Evolutionary conservation across 352 stramenopile genomes (phyloP), one percentile per base, ranked within the genome.

Genomic region (Pythium brachiatum): DNA sequence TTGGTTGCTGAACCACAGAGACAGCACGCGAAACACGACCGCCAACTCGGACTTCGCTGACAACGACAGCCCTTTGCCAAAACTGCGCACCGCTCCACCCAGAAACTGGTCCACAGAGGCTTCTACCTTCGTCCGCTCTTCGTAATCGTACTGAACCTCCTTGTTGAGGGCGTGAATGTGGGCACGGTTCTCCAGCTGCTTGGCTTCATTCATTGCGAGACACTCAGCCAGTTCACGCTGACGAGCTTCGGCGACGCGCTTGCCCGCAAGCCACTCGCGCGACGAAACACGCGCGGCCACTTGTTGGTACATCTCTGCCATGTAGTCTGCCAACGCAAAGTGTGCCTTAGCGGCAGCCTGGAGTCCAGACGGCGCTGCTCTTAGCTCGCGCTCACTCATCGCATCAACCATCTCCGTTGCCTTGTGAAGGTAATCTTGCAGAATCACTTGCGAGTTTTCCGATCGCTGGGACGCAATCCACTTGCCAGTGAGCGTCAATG

Each of bases 1-100:
- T 32, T 85, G 87, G 60, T 98, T 97, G 53, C 78, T 87, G 60
- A 99, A 98, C 97, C 97, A 99, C 3, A 99, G 66, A 7, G 86
- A 95, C 9, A 99, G 60, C 20, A 99, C 71, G 34, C 90, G 79
- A 73, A 98, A 99, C 1, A 98, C 83, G 44, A 89, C 90, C 25
- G 91, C 92, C 25, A 98, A 76, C 59, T 98, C 89, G 11, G 73
- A 66, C 26, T 85, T 70, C 12, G 78, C 66, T 4, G 87, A 88
- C 38, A 87, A 58, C 1, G 67, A 67, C 1, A 93, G 53, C 2
- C 74, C 76, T 38, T 79, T 88, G 9, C 83, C 89, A 67, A 95
- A 98, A 53, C 88, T 95, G n/a, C 86, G 66, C 0, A 99, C 50
- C 1, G 93, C 89, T 43, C 95, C 85, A 9, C 72, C 78, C 1